phyloP scores from a whole-genome alignment of 768 basidiomycete genomes.

The Pholiota conissans region DNA sequence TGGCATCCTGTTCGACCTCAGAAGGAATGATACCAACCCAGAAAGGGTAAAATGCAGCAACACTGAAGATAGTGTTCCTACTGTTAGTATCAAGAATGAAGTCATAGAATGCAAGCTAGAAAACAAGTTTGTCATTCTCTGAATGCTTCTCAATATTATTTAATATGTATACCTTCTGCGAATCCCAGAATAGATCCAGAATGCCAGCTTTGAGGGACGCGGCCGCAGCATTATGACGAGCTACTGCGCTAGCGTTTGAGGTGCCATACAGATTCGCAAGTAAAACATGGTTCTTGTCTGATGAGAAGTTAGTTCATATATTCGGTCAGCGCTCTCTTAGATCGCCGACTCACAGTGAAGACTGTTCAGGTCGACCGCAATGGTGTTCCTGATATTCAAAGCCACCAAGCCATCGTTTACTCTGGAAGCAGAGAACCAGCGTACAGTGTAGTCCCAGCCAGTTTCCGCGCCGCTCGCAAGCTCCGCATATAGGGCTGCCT shows the following conservation, averaged over 20 bases:
- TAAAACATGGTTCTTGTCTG: conserved; percentile 64
- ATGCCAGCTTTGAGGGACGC: conserved; percentile 62
- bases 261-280: conserved; percentile 60
- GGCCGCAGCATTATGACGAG: conserved; percentile 57
- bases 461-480: conserved; percentile 88
- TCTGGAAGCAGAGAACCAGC: conserved; percentile 44
- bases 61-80: conserved; percentile 67
- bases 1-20: conserved; percentile 56
- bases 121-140: background rate
- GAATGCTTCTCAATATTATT: background rate
- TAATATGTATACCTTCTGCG: conserved; percentile 44
- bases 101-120: conserved; percentile 83
- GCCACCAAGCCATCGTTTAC: conserved; percentile 60
- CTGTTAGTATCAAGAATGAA: conserved; percentile 74
- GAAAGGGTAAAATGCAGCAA: conserved; percentile 79
- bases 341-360: conserved; percentile 65
- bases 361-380: conserved; percentile 82
- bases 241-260: conserved; percentile 42
- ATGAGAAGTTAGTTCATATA: background rate
- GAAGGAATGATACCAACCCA: conserved; percentile 87
- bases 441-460: conserved; percentile 61
- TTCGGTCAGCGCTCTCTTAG: background rate
- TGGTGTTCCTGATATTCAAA: conserved; percentile 65
- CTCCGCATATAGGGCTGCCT: conserved; percentile 75
- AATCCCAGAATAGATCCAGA: conserved; percentile 87